Base-by-base conservation (phyloP, 2,329 filamentous ascomycete genomes). In the Emergomyces africanus region DNA sequence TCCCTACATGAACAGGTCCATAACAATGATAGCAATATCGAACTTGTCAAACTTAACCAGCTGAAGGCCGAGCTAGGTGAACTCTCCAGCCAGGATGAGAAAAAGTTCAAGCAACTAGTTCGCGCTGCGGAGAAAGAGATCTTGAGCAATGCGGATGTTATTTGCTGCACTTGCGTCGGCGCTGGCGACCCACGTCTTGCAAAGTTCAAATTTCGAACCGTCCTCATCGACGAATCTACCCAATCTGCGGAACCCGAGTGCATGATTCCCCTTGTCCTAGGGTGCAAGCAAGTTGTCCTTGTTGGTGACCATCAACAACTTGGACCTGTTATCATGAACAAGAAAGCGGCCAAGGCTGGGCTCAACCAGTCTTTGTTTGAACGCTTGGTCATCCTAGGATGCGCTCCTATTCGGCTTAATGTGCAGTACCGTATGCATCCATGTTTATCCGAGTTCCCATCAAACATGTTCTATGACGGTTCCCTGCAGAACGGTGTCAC, bases 401-500 rank as follows among this genome's bases (percentile, higher is more conserved):
- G 90, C 67, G 85, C 87, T 44, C 94, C 94, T 8, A 96, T 96
- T 66, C 88, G 92, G 57, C 82, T 99, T 58, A 95, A 96, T 67
- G 91, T 96, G 42, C 94, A 99, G 72, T 99, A 99, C 72, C 92
- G 94, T 70, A 99, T 99, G 94, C 94, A 99, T 70, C 94, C 94
- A 30, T 96, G 92, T 70, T 81, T 99, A 48, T 97, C 94, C 0
- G 88, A 95, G 68, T 99, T 99, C 68, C 94, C 94, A 0, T 97
- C 92, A 61, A 97, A 97, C 77, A 97, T 99, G 94, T 99, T 99
- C 74, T 99, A 99, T 74, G 94, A 97, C 68, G 94, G 94, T 23
- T 94, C 90, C 59, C 81, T 99, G 59, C 94, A 99, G 74, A 99
- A 99, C 66, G 94, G 94, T 70, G 89, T 99, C 53, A 95, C 91